Percentiles rank a stretch among this genome's conserved stretches.
These are phyloP conservation scores for Phytophthora macrochlamydospora DNA, from an alignment of 352 stramenopile species.

Conservation along the genomic window DNA sequence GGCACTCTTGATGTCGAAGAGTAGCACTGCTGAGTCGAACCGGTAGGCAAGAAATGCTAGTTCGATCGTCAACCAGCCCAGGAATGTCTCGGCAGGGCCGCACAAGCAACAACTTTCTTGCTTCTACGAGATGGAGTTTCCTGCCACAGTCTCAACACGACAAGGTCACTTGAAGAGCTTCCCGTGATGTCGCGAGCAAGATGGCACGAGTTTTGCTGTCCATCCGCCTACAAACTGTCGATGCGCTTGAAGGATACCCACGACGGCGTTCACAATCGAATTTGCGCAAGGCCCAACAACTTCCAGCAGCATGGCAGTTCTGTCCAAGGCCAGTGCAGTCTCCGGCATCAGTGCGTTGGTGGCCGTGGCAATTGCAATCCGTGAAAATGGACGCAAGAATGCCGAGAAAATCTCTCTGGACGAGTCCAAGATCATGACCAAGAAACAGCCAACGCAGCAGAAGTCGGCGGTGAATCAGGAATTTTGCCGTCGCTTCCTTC, in stretches of 20 bases:
- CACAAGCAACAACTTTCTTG: neutral
- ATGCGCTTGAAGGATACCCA: too few relatives aligned
- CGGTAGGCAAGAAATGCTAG: too few relatives aligned
- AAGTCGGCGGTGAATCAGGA: constrained; percentile 77
- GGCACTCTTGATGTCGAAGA: neutral
- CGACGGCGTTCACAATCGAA: constrained; percentile 10
- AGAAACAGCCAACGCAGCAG: constrained; percentile 71
- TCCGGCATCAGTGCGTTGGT: constrained; percentile 34
- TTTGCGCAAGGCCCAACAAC: constrained; percentile 5
- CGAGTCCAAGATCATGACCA: constrained; percentile 79
- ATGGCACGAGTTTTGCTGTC: neutral
- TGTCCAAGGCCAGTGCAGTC: constrained; percentile 19
- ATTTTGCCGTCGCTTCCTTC: constrained; percentile 66
- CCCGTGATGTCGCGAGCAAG: neutral
- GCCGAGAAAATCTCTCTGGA: constrained; percentile 45
- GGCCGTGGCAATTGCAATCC: constrained; percentile 67
- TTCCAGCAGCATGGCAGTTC: constrained; percentile 6
- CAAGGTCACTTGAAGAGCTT: neutral
- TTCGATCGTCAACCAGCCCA: too few relatives aligned
- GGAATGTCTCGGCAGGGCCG: too few relatives aligned
- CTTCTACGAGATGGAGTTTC: neutral
- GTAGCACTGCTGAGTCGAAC: neutral
- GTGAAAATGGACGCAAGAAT: constrained; percentile 60
- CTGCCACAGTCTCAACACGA: neutral
- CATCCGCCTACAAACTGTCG: neutral